phyloP scores from a whole-genome alignment of 257 asterid genomes.

The Nicotiana attenuata region DNA sequence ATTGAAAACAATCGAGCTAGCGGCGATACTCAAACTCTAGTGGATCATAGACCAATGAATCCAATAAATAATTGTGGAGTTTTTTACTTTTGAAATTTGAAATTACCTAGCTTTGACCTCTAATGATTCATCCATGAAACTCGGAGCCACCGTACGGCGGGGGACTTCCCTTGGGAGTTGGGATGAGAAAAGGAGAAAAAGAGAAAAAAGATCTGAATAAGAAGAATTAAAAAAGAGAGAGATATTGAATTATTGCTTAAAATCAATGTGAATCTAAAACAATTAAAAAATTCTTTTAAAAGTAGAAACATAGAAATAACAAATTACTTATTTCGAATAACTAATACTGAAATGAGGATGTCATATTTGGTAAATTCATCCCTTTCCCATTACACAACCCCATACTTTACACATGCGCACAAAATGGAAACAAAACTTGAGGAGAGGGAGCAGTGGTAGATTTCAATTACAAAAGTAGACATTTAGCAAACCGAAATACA shows the following conservation, averaged over 20 bases:
- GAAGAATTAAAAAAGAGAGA: no score
- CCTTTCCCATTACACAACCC: not conserved
- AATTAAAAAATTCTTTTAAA: no score
- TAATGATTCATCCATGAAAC: not conserved
- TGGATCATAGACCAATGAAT: not conserved
- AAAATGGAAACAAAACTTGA: not conserved
- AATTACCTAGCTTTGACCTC: not conserved
- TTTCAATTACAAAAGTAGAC: not conserved
- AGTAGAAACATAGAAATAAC: no score
- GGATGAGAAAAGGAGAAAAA: not conserved
- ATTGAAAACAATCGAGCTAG: not conserved
- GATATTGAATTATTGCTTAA: no score
- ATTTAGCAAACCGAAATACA: not conserved
- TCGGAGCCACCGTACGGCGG: not conserved
- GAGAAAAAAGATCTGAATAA: not conserved
- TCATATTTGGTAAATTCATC: no score
- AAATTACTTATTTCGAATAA: no score
- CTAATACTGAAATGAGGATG: no score
- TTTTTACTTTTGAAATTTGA: not conserved
- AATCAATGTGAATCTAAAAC: no score
- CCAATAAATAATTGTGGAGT: not conserved
- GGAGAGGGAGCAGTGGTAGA: conserved; percentile 3
- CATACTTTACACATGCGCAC: not conserved
- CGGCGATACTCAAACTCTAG: not conserved
- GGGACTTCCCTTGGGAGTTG: not conserved